Conservation (phyloP, 169 alveolate species). For the Plasmodium gonderi region DNA sequence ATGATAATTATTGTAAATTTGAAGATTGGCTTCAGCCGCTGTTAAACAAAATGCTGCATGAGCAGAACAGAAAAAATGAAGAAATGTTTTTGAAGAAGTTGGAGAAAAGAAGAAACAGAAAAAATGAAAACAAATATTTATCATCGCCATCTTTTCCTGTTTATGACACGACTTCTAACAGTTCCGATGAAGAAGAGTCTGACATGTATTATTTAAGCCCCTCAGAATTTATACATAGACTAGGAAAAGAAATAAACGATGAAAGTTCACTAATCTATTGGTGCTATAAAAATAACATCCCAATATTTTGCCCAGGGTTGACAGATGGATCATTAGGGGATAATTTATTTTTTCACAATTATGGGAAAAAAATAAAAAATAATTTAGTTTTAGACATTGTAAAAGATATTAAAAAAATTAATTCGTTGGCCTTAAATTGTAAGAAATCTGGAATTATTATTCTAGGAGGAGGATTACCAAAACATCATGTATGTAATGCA, state of each 20-base stretch:
- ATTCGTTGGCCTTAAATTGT: constrained; percentile 94
- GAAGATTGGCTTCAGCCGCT: constrained; percentile 98
- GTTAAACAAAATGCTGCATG: constrained; percentile 94
- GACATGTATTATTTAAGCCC: constrained; percentile 91
- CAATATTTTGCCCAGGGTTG: constrained; percentile 99
- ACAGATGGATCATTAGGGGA: constrained; percentile 99
- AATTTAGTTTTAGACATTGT: constrained; percentile 94
- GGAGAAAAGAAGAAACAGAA: constrained; percentile 7
- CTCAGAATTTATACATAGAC: constrained; percentile 90
- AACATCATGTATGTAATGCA: constrained; percentile 99
- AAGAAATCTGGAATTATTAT: constrained; percentile 96
- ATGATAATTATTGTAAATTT: constrained; percentile 95
- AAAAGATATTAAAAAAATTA: constrained; percentile 94
- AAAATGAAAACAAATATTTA: background rate
- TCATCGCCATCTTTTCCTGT: background rate
- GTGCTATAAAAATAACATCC: constrained; percentile 98
- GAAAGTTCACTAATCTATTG: constrained; percentile 97
- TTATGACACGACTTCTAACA: background rate
- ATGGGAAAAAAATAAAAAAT: constrained; percentile 80
- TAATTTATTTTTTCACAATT: constrained; percentile 92
- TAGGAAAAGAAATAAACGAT: constrained; percentile 97
- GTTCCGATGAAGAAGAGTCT: constrained; percentile 82
- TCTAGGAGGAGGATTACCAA: constrained; percentile 98
- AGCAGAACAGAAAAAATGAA: constrained; percentile 83
- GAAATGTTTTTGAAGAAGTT: constrained; percentile 29